phyloP scores from a whole-genome alignment of 306 rosid genomes.

The Carpinus viminea region DNA sequence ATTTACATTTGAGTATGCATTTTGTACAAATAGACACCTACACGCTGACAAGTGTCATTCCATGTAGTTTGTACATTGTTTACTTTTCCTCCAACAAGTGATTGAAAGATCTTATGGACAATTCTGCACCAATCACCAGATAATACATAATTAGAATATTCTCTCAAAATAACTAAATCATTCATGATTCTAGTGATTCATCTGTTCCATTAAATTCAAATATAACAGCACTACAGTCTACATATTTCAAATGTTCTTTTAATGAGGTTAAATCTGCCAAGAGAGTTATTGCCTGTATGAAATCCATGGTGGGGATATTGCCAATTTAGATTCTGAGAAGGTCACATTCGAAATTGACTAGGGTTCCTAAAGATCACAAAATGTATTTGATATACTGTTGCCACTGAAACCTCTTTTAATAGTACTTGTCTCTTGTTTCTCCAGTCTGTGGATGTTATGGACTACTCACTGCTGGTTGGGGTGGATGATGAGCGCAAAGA shows the following conservation, averaged over 20 bases:
- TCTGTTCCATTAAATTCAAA: background rate
- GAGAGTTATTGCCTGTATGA: background rate
- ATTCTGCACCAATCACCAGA: background rate
- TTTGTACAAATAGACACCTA: background rate
- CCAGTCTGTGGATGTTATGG: slow-evolving; percentile 96
- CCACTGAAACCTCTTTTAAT: background rate
- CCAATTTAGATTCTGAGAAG: background rate
- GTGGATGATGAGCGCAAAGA: slow-evolving; percentile 90
- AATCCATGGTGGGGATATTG: too few species aligned
- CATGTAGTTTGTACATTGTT: too few species aligned
- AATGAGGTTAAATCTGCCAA: background rate
- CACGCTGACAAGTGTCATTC: background rate
- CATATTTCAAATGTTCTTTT: background rate
- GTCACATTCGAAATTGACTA: background rate
- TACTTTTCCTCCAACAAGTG: background rate
- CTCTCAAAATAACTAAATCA: background rate
- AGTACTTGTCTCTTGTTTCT: slow-evolving; percentile 1
- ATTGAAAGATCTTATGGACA: background rate
- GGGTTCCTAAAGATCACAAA: background rate
- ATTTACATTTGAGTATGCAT: background rate
- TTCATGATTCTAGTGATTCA: background rate
- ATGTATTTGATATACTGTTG: background rate
- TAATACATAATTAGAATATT: too few species aligned
- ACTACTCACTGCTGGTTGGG: slow-evolving; percentile 93
- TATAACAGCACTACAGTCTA: background rate